Percentiles rank a stretch among this genome's conserved stretches.
phyloP scores from a whole-genome alignment of 345 rosid genomes.

The Lumnitzera littorea region DNA sequence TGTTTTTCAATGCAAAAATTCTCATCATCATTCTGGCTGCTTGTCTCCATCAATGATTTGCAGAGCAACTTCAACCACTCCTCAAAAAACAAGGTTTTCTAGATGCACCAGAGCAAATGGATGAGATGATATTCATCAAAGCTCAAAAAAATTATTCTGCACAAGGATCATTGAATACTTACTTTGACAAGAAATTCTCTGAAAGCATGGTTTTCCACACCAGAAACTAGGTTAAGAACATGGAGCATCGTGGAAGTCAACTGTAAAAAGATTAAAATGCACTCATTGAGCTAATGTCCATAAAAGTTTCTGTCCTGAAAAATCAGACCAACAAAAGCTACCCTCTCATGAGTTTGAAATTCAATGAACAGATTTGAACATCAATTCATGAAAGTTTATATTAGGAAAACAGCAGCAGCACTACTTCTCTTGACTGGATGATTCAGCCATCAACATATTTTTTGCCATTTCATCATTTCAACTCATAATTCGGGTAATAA shows the following conservation, averaged over 20 bases:
- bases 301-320: too few species aligned
- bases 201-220: slow-evolving; percentile 47
- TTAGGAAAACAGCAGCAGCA: too few species aligned
- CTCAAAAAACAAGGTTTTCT: slow-evolving; percentile 78
- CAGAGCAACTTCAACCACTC: slow-evolving; percentile 75
- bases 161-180: slow-evolving; percentile 17
- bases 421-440: too few species aligned
- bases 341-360: too few species aligned
- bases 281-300: too few species aligned
- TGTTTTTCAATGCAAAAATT: slow-evolving; percentile 29
- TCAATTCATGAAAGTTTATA: too few species aligned
- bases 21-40: slow-evolving; percentile 19
- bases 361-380: too few species aligned
- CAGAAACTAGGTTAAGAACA: slow-evolving; percentile 56
- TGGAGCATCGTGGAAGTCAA: slow-evolving; percentile 79
- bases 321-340: too few species aligned
- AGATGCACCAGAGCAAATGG: not conserved
- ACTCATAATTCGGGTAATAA: too few species aligned
- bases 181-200: slow-evolving; percentile 75
- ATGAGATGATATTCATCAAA: not conserved
- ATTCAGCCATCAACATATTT: too few species aligned
- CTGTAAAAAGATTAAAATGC: slow-evolving; percentile 29
- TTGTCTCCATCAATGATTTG: slow-evolving; percentile 38
- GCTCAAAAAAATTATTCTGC: not conserved
- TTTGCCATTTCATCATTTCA: too few species aligned